Base-by-base conservation (phyloP, 225 moss, liverwort and hornwort genomes). In the Bryoerythrophyllum caledonicum region DNA sequence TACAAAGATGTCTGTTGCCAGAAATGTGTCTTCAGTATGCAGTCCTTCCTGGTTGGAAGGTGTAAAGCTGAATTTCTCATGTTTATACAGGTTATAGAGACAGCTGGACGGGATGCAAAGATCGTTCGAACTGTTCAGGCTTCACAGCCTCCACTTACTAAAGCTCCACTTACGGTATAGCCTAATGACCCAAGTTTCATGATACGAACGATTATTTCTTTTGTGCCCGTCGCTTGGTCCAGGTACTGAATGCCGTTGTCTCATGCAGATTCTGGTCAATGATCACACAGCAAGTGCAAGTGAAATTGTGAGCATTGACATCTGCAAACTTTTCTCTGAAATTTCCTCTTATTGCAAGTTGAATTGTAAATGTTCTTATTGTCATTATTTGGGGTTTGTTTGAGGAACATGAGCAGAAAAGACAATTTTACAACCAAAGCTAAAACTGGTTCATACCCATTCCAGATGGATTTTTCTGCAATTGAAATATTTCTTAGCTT, bases 271-370 rank as follows among this genome's bases (percentile, higher is more conserved):
- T 53, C 82, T 93, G 25, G 91, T 93, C 51, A 93, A 93, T 67
- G 83, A 90, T 63, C 91, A 72, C 55, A 93, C 93, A 10, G 93
- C 93, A 53, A 93, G 93, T 79, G 93, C 93, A 51, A 93, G 93
- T 76, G 93, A 93, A 79, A 93, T 93, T 82, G 93, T 92, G 72
- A 80, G 83, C 63, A 66, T 58, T 66, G 44, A 41, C 52, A 10
- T 35, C 3, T 64, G 37, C 19, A 52, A 61, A 32, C 21, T 1
- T 43, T 30, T 58, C 8, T 49, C 48, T 35, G 19, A 59, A 11
- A 32, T 35, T 6, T 34, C 6, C 34, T 35, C 59, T 56, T 5
- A 65, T 57, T 65, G 54, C 60, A 37, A 53, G 40, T 49, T 67
- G 23, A 48, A 32, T 44, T 23, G 4, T 67, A 67, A 49, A 41